A percentile compares a stretch with the other conserved stretches of the same genome.
Evolutionary conservation across 2,329 filamentous ascomycete genomes (phyloP).

Genomic region (Trichoderma pleuroti): DNA sequence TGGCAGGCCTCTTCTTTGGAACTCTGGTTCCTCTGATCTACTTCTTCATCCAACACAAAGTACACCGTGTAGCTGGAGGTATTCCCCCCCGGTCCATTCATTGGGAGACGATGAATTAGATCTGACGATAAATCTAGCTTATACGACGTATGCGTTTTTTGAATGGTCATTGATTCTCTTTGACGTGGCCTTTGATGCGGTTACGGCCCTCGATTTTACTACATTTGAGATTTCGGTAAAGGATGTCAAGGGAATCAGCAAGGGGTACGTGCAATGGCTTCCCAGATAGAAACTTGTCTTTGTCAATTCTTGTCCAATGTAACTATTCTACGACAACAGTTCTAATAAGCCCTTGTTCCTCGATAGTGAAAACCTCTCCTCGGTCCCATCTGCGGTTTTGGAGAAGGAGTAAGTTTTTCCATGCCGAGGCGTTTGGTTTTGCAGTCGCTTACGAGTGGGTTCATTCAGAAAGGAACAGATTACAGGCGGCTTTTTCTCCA

Average conservation of each 20-base stretch:
- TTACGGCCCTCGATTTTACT: constrained; percentile 88
- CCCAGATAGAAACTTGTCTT: constrained; percentile 63
- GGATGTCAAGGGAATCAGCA: constrained; percentile 85
- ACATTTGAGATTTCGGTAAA: constrained; percentile 83
- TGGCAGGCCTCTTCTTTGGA: constrained; percentile 82
- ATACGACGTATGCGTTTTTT: constrained; percentile 96
- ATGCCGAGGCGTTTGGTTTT: not conserved
- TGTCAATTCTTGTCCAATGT: constrained; percentile 34
- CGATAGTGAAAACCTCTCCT: constrained; percentile 47
- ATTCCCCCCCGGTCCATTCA: constrained; percentile 34
- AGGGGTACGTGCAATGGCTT: constrained; percentile 98
- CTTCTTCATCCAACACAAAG: constrained; percentile 98
- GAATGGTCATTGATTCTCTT: constrained; percentile 95
- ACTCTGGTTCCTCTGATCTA: constrained; percentile 88
- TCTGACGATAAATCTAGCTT: constrained; percentile 56
- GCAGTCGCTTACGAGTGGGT: constrained; percentile 24
- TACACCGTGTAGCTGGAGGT: constrained; percentile 92
- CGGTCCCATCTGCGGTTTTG: constrained; percentile 47
- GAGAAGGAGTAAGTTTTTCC: constrained; percentile 69
- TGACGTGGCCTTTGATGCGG: constrained; percentile 93
- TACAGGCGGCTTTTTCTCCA: constrained; percentile 64
- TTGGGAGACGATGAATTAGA: not conserved
- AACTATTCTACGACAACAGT: constrained; percentile 22
- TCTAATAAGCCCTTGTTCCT: constrained; percentile 45
- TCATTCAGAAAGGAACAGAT: constrained; percentile 67